These are phyloP conservation scores for Rhodosporidiobolus odoratus DNA, from an alignment of 768 basidiomycete species.

Conservation along the genomic window DNA sequence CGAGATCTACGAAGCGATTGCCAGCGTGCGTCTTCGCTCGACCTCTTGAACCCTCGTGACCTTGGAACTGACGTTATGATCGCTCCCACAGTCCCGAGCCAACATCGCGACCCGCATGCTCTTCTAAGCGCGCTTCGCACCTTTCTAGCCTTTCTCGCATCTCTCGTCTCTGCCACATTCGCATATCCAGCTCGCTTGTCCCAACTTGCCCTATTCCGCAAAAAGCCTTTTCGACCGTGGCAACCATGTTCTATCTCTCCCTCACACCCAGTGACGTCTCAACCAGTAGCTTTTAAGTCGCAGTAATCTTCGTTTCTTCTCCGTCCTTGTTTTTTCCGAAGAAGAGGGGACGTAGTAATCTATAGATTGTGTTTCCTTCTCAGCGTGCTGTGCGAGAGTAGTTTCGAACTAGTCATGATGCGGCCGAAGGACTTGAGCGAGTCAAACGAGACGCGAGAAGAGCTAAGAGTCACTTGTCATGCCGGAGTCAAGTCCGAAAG, in stretches of 20 bases:
- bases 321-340: background rate
- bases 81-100: conserved; percentile 13
- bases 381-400: too few species aligned
- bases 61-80: too few species aligned
- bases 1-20: conserved; percentile 58
- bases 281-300: too few species aligned
- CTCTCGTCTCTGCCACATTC: background rate
- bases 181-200: background rate
- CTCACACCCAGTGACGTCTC: too few species aligned
- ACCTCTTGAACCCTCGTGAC: background rate
- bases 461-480: too few species aligned
- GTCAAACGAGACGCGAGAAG: too few species aligned
- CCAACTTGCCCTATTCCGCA: background rate
- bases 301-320: background rate
- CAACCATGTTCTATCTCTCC: background rate
- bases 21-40: background rate
- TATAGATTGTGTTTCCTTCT: background rate
- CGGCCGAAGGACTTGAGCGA: too few species aligned
- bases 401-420: too few species aligned
- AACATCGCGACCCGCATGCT: conserved; percentile 39
- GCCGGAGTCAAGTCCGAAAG: too few species aligned
- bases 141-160: background rate
- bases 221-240: background rate
- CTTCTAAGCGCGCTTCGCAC: conserved; percentile 15
- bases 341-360: too few species aligned